Conservation (phyloP, 2,329 filamentous ascomycete genomes). For the Penicillium hordei region DNA sequence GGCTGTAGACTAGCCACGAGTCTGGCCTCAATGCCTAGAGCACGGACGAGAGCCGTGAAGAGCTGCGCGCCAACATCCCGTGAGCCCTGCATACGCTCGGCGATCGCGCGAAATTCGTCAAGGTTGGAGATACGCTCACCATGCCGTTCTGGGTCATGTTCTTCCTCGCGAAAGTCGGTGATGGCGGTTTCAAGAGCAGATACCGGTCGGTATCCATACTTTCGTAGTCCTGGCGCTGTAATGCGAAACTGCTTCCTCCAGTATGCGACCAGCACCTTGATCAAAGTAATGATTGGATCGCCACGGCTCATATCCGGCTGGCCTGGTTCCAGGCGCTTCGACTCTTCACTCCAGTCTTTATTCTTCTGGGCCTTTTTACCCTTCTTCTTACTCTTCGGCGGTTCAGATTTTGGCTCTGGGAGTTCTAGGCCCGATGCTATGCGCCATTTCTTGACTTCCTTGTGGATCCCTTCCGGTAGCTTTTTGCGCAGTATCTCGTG, state of each 20-base stretch:
- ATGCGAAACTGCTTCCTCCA: slow-evolving; percentile 84
- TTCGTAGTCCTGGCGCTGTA: slow-evolving; percentile 77
- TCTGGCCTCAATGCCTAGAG: slow-evolving; percentile 75
- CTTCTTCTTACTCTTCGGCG: slow-evolving; percentile 44
- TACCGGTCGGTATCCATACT: slow-evolving; percentile 83
- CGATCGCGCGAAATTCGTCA: slow-evolving; percentile 66
- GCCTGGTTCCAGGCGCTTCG: slow-evolving; percentile 67
- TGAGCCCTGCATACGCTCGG: slow-evolving; percentile 72
- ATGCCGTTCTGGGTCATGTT: slow-evolving; percentile 62
- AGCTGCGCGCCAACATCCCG: slow-evolving; percentile 85
- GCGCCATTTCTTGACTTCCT: slow-evolving; percentile 72
- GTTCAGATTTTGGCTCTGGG: slow-evolving; percentile 43
- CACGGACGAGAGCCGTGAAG: slow-evolving; percentile 81
- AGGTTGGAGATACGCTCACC: slow-evolving; percentile 73
- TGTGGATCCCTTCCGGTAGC: slow-evolving; percentile 65
- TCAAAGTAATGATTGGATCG: slow-evolving; percentile 74
- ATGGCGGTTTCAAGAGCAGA: slow-evolving; percentile 71
- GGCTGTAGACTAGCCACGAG: slow-evolving; percentile 84
- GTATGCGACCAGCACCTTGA: slow-evolving; percentile 75
- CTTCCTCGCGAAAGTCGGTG: slow-evolving; percentile 65
- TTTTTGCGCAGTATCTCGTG: slow-evolving; percentile 75
- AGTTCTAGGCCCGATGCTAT: slow-evolving; percentile 63
- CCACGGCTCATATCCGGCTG: slow-evolving; percentile 75
- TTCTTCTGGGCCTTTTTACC: slow-evolving; percentile 43
- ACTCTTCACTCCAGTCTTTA: slow-evolving; percentile 71